Conservation (phyloP, 495 filamentous ascomycete genomes). For the Parathielavia hyrcaniae region DNA sequence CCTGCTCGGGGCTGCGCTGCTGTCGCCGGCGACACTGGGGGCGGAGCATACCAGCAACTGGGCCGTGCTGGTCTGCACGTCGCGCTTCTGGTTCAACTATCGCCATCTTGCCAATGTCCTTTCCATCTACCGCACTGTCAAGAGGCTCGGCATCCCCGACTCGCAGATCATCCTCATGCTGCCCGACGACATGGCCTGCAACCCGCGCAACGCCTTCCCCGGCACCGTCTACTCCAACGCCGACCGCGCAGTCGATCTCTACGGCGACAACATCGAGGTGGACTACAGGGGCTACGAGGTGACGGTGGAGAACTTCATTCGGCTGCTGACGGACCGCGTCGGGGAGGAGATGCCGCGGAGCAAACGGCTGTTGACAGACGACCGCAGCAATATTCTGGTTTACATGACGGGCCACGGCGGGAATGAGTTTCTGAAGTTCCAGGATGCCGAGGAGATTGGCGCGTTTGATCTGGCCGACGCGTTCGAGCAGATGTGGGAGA, state of each 20-base stretch:
- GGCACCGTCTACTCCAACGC: slow-evolving; percentile 98
- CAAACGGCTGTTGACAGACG: slow-evolving; percentile 86
- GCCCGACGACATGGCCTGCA: slow-evolving; percentile 98
- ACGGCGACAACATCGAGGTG: slow-evolving; percentile 98
- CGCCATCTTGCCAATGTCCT: slow-evolving; percentile 96
- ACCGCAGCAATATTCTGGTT: slow-evolving; percentile 90
- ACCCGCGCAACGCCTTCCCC: slow-evolving; percentile 94
- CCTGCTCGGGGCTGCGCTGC: slow-evolving; percentile 40
- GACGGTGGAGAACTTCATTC: slow-evolving; percentile 97
- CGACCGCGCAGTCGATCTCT: slow-evolving; percentile 89
- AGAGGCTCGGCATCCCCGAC: slow-evolving; percentile 94
- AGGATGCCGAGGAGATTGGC: slow-evolving; percentile 95
- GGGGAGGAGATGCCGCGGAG: slow-evolving; percentile 88
- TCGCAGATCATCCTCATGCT: slow-evolving; percentile 99
- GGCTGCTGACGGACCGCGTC: slow-evolving; percentile 86
- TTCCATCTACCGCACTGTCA: slow-evolving; percentile 96
- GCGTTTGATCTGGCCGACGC: slow-evolving; percentile 94
- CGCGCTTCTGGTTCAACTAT: slow-evolving; percentile 99
- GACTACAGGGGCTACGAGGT: slow-evolving; percentile 98
- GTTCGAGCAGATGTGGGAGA: slow-evolving; percentile 99
- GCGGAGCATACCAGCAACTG: slow-evolving; percentile 95
- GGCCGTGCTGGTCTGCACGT: slow-evolving; percentile 97
- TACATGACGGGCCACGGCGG: slow-evolving; percentile 99
- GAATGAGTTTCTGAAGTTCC: slow-evolving; percentile 98
- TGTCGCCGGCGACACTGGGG: slow-evolving; percentile 35